Conservation (phyloP, 2,329 filamentous ascomycete species). For the Exophiala calicioides region DNA sequence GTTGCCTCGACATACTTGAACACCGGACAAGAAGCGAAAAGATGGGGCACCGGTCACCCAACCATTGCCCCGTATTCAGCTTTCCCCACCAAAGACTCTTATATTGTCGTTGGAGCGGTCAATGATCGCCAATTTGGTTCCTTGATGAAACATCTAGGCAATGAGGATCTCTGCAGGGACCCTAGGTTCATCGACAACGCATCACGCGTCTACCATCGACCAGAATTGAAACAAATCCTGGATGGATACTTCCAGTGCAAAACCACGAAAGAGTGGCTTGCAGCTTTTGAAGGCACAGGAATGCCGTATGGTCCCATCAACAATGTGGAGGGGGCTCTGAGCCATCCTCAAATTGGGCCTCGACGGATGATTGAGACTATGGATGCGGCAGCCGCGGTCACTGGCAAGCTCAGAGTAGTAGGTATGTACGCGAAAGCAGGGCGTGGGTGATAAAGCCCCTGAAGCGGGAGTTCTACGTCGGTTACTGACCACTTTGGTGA, state of each 20-base stretch:
- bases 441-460: neutral
- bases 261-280: conserved; percentile 45
- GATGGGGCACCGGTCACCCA: conserved; percentile 51
- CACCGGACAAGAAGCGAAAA: conserved; percentile 31
- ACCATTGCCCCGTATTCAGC: conserved; percentile 52
- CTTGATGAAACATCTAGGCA: conserved; percentile 61
- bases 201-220: conserved; percentile 56
- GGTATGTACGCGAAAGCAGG: conserved; percentile 22
- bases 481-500: too few species aligned
- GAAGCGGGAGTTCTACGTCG: neutral
- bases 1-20: conserved; percentile 23
- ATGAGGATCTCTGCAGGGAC: conserved; percentile 62
- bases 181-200: conserved; percentile 63
- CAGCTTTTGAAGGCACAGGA: conserved; percentile 44
- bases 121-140: conserved; percentile 70
- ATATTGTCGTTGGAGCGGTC: conserved; percentile 70
- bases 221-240: conserved; percentile 41
- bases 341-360: conserved; percentile 46
- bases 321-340: conserved; percentile 46
- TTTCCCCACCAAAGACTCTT: conserved; percentile 69
- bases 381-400: conserved; percentile 27
- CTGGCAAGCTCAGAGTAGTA: conserved; percentile 34
- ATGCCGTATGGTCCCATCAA: conserved; percentile 53
- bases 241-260: conserved; percentile 38
- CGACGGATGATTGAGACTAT: conserved; percentile 41